Evolutionary conservation across 2,329 filamentous ascomycete genomes (phyloP).

Genomic region (Graphilbum sp.): DNA sequence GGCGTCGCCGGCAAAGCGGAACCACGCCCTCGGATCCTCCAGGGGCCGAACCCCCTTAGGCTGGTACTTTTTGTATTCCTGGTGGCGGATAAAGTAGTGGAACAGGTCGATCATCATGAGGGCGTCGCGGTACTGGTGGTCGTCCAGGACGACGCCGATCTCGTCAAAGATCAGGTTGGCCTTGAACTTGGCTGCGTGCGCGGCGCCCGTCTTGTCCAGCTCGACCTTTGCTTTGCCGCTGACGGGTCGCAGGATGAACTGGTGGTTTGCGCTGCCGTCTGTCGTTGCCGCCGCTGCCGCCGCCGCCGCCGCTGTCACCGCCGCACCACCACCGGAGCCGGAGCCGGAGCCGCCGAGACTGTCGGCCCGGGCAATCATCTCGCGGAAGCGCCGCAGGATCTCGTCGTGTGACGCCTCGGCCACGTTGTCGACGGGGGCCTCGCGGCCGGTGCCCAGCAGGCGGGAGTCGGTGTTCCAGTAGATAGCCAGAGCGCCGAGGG

Average conservation of each 20-base stretch:
- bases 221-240: slow-evolving; percentile 90
- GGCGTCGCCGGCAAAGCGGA: slow-evolving; percentile 78
- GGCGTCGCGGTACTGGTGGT: slow-evolving; percentile 91
- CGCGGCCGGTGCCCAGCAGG: slow-evolving; percentile 67
- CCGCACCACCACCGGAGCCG: too few species aligned
- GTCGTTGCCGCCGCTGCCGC: neutral
- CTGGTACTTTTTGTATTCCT: slow-evolving; percentile 88
- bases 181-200: slow-evolving; percentile 71
- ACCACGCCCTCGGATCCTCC: slow-evolving; percentile 84
- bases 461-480: slow-evolving; percentile 97
- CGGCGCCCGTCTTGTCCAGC: slow-evolving; percentile 78
- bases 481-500: slow-evolving; percentile 71
- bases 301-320: neutral
- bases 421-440: slow-evolving; percentile 42
- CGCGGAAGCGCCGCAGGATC: slow-evolving; percentile 59
- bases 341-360: neutral
- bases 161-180: slow-evolving; percentile 89
- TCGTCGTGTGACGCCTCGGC: slow-evolving; percentile 56
- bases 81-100: slow-evolving; percentile 94
- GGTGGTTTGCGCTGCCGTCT: slow-evolving; percentile 37
- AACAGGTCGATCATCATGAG: slow-evolving; percentile 98
- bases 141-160: slow-evolving; percentile 92
- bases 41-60: slow-evolving; percentile 68
- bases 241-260: slow-evolving; percentile 92
- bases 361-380: slow-evolving; percentile 57